Percentiles rank a stretch among this genome's conserved stretches.
phyloP scores from a whole-genome alignment of 768 basidiomycete genomes.

The Serpula lacrymans region DNA sequence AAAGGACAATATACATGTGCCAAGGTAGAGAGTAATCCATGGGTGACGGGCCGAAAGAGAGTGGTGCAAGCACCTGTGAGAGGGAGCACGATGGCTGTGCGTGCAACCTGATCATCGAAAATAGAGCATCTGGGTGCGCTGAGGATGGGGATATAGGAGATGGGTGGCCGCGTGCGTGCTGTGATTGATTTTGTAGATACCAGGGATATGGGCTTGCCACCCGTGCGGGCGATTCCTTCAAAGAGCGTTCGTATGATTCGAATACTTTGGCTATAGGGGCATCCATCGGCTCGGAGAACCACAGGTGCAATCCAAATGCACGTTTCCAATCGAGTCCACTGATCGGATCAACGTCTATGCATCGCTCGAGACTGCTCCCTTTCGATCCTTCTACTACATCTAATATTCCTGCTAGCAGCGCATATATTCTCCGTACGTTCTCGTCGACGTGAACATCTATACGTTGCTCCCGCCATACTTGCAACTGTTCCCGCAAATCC shows the following conservation, averaged over 20 bases:
- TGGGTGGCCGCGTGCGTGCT: slow-evolving; percentile 13
- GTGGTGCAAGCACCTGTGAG: slow-evolving; percentile 66
- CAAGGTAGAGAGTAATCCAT: slow-evolving; percentile 84
- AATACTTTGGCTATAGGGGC: slow-evolving; percentile 70
- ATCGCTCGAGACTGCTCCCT: slow-evolving; percentile 49
- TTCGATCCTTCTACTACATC: slow-evolving; percentile 53
- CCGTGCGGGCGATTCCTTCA: slow-evolving; percentile 34
- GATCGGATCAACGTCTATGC: slow-evolving; percentile 57
- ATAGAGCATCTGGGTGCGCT: slow-evolving; percentile 73
- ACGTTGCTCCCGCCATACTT: slow-evolving; percentile 78
- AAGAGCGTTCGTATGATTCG: slow-evolving; percentile 49
- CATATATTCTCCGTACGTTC: slow-evolving; percentile 76
- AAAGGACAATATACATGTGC: slow-evolving; percentile 89
- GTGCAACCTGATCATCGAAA: slow-evolving; percentile 75
- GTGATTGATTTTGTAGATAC: slow-evolving; percentile 39
- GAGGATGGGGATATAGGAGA: slow-evolving; percentile 37
- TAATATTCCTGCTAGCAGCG: slow-evolving; percentile 76
- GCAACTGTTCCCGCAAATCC: slow-evolving; percentile 72
- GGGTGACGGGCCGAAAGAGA: slow-evolving; percentile 71
- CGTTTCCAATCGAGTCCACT: slow-evolving; percentile 91
- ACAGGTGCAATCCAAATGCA: slow-evolving; percentile 84
- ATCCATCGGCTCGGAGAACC: slow-evolving; percentile 78
- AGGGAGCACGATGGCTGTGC: slow-evolving; percentile 68
- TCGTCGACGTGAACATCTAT: slow-evolving; percentile 66
- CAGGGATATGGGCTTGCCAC: slow-evolving; percentile 58